A percentile compares a stretch with the other conserved stretches of the same genome.
phyloP scores from a whole-genome alignment of 2,329 filamentous ascomycete species.

The Lizonia empirigonia region DNA sequence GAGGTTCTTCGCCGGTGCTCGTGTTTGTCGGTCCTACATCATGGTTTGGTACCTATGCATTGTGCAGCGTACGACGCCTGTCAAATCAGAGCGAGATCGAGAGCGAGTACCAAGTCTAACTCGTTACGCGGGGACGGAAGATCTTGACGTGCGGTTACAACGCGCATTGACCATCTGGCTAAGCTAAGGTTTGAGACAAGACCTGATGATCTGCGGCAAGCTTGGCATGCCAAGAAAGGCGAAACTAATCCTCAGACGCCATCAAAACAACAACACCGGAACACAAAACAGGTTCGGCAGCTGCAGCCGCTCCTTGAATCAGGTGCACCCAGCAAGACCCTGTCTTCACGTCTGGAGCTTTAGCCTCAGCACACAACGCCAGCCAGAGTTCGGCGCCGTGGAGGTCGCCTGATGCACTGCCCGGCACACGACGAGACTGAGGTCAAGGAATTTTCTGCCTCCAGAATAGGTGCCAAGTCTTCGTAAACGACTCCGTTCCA shows the following conservation, averaged over 20 bases:
- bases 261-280: slow-evolving; percentile 38
- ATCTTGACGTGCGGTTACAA: neutral
- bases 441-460: slow-evolving; percentile 25
- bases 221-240: slow-evolving; percentile 36
- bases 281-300: slow-evolving; percentile 31
- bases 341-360: slow-evolving; percentile 14
- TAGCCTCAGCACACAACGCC: slow-evolving; percentile 9
- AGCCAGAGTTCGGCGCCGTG: slow-evolving; percentile 8
- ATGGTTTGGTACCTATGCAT: slow-evolving; percentile 2
- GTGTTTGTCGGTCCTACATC: neutral
- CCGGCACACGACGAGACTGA: slow-evolving; percentile 21
- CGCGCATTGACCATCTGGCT: slow-evolving; percentile 4
- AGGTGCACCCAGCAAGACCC: slow-evolving; percentile 19
- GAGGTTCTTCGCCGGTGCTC: neutral
- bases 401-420: slow-evolving; percentile 21
- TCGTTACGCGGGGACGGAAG: neutral
- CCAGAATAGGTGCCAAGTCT: slow-evolving; percentile 26
- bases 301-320: slow-evolving; percentile 1
- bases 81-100: neutral
- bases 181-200: slow-evolving; percentile 27
- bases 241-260: slow-evolving; percentile 43
- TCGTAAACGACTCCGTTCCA: slow-evolving; percentile 17
- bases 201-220: slow-evolving; percentile 29
- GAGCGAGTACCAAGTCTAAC: neutral
- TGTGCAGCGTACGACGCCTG: neutral